Evolutionary conservation across 345 rosid species (phyloP), one percentile per base, ranked within the genome.

Genomic region (Lepidium sativum): DNA sequence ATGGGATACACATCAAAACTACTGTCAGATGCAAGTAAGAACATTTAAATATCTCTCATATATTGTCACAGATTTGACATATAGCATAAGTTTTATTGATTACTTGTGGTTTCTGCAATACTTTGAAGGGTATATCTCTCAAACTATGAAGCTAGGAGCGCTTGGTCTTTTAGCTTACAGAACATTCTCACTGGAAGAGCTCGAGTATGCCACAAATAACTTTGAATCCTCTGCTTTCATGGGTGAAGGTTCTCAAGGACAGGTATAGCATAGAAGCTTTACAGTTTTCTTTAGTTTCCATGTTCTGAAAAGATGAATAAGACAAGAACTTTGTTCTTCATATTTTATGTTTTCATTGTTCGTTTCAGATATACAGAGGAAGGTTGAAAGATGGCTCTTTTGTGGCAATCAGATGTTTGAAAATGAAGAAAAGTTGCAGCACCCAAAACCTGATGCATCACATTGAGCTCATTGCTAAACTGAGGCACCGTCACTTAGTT

Each of bases 221-320:
- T 94, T 88, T n/a, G 82, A 86, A 59, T 76, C 92, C 34, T 80
- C 91, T 62, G 82, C 91, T 78, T 94, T 90, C 70, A 94, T 94
- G 81, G 97, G 97, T 47, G 91, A 90, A 85, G 92, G 91, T 18
- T 94, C 95, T 79, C 84, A 80, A 55, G 99, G 99, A 21, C 95
- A 86, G 92, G 97, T 84, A 79, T 11, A 60, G 71, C 60, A 35
- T 5, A 21, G 5, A 60, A 60, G 52, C 39, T 67, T n/a, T 8
- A 14, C n/a, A 58, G 32, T 9, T 58, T 49, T 66, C 32, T 7
- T 20, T 8, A 14, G 13, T 21, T 43, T 49, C 31, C 69, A 29
- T 37, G 44, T 67, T 60, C 18, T 56, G 16, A 23, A 38, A 18
- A 55, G 31, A 18, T 38, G 61, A 37, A 23, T 13, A 20, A 55